Percentiles rank a stretch among this genome's conserved stretches.
phyloP scores from a whole-genome alignment of 1,139 yeast species.

The Lodderomyces theae region DNA sequence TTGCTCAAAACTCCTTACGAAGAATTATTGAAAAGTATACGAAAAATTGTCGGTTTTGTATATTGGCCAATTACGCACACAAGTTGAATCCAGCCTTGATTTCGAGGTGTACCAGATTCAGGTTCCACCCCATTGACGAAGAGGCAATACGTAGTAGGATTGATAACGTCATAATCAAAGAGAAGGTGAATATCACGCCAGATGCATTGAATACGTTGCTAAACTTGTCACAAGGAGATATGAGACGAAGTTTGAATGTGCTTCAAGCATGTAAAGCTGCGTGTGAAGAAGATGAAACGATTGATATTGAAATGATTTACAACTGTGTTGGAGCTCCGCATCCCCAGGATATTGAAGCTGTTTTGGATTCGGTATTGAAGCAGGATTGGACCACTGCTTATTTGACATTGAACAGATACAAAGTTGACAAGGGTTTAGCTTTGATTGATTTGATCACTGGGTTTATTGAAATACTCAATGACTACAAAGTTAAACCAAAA shows the following conservation, averaged over 20 bases:
- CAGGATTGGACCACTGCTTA: slow-evolving; percentile 87
- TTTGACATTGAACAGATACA: slow-evolving; percentile 59
- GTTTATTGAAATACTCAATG: slow-evolving; percentile 64
- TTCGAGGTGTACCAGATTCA: slow-evolving; percentile 91
- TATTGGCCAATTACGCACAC: slow-evolving; percentile 93
- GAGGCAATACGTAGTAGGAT: slow-evolving; percentile 69
- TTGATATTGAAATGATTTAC: slow-evolving; percentile 73
- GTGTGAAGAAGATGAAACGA: slow-evolving; percentile 49
- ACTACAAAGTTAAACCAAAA: slow-evolving; percentile 58
- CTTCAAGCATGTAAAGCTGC: slow-evolving; percentile 92
- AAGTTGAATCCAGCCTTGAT: slow-evolving; percentile 91
- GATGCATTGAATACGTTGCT: slow-evolving; percentile 69
- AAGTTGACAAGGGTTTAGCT: slow-evolving; percentile 79
- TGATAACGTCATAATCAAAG: slow-evolving; percentile 64
- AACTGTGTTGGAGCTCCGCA: slow-evolving; percentile 96
- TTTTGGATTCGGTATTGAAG: slow-evolving; percentile 71
- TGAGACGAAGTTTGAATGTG: slow-evolving; percentile 93
- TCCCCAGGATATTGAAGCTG: slow-evolving; percentile 76
- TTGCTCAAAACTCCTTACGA: slow-evolving; percentile 89
- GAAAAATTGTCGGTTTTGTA: slow-evolving; percentile 92
- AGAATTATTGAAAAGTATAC: slow-evolving; percentile 92
- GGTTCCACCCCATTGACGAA: slow-evolving; percentile 79
- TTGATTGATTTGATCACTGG: slow-evolving; percentile 80
- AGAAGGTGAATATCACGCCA: slow-evolving; percentile 53
- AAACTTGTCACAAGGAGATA: slow-evolving; percentile 80